Evolutionary conservation across 2,329 filamentous ascomycete genomes (phyloP).

Genomic region (Pestalotiopsis sp.): DNA sequence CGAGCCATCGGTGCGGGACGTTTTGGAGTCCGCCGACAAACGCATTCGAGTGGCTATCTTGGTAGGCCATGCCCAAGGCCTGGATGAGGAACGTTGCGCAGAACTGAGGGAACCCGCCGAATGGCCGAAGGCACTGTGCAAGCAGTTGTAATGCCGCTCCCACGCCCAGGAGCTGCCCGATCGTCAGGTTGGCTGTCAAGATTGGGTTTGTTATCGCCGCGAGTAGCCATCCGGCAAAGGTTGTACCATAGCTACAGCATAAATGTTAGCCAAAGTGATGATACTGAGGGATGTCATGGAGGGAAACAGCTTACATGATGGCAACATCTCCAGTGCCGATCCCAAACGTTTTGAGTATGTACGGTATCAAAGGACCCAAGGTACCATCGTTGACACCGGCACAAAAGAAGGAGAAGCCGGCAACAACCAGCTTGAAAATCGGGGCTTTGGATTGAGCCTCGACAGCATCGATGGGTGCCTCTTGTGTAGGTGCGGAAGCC

Average conservation of each 20-base stretch:
- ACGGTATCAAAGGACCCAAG: constrained; percentile 64
- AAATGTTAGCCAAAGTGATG: neutral
- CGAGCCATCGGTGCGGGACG: constrained; percentile 60
- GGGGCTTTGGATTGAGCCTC: constrained; percentile 25
- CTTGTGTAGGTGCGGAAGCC: constrained; percentile 14
- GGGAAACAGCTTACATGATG: constrained; percentile 25
- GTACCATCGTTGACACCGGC: constrained; percentile 68
- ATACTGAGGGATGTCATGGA: neutral
- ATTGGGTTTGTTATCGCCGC: constrained; percentile 60
- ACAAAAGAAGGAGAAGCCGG: constrained; percentile 66
- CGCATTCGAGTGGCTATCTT: constrained; percentile 66
- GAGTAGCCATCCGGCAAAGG: constrained; percentile 62
- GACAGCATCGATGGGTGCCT: constrained; percentile 17
- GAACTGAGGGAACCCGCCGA: constrained; percentile 60
- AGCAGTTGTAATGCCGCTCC: constrained; percentile 59
- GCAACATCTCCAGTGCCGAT: constrained; percentile 35
- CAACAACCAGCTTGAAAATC: constrained; percentile 53
- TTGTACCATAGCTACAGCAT: constrained; percentile 52
- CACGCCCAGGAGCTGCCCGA: constrained; percentile 58
- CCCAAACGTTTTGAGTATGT: constrained; percentile 59
- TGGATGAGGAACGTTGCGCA: constrained; percentile 60
- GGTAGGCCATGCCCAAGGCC: constrained; percentile 62
- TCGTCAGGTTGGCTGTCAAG: constrained; percentile 51
- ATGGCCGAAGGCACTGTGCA: constrained; percentile 56
- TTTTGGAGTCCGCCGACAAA: constrained; percentile 55